Evolutionary conservation across 805 yeast species (phyloP).

Genomic region (Starmerella stigmatis): DNA sequence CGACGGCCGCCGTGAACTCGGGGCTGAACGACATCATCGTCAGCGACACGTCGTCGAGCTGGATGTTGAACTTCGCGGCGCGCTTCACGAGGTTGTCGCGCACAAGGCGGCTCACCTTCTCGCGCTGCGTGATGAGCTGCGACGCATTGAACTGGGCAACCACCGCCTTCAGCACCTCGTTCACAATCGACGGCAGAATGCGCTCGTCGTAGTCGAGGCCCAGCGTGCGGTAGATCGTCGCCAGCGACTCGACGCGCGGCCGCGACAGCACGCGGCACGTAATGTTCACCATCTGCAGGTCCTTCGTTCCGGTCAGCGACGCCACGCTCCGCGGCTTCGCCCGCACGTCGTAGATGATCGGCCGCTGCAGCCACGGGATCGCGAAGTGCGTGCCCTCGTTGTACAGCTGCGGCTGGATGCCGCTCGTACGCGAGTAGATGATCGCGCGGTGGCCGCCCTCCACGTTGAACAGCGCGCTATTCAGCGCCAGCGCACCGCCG

Average conservation of each 20-base stretch:
- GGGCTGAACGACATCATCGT: conserved; percentile 97
- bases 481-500: conserved; percentile 44
- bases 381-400: conserved; percentile 92
- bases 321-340: conserved; percentile 96
- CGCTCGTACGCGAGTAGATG: conserved; percentile 75
- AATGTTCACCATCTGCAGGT: conserved; percentile 96
- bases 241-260: conserved; percentile 70
- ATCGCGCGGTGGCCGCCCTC: conserved; percentile 99
- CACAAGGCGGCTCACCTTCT: conserved; percentile 81
- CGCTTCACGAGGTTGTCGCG: conserved; percentile 85
- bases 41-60: conserved; percentile 89
- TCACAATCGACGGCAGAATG: conserved; percentile 94
- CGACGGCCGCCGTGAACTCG: conserved; percentile 94
- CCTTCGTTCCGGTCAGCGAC: conserved; percentile 94
- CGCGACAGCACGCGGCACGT: conserved; percentile 95
- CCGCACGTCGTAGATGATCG: conserved; percentile 85
- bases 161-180: conserved; percentile 90
- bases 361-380: conserved; percentile 90
- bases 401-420: conserved; percentile 72
- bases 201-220: conserved; percentile 95
- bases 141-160: conserved; percentile 98
- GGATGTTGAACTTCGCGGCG: conserved; percentile 77
- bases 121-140: conserved; percentile 97
- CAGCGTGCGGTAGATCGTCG: conserved; percentile 78
- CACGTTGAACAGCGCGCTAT: conserved; percentile 62